Percentiles rank a stretch among this genome's conserved stretches.
Evolutionary conservation across 73 alveolate species (phyloP).

Genomic region (Tetrahymena thermophila): DNA sequence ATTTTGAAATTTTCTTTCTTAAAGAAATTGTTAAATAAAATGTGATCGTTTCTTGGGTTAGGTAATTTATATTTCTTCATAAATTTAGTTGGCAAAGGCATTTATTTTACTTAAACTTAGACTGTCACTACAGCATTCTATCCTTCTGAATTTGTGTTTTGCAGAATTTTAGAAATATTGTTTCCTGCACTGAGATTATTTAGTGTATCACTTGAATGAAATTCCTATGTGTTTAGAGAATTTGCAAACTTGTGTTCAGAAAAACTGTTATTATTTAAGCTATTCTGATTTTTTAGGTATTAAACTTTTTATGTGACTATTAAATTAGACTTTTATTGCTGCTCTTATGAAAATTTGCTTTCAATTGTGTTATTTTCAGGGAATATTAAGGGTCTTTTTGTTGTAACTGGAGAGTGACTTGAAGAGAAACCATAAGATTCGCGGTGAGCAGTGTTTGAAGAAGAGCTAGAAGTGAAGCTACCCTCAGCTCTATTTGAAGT

Average conservation of each 20-base stretch:
- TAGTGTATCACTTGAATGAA: background rate
- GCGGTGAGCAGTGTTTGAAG: background rate
- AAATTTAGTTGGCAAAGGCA: background rate
- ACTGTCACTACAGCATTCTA: background rate
- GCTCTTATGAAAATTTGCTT: background rate
- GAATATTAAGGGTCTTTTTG: background rate
- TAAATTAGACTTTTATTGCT: background rate
- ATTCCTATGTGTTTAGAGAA: background rate
- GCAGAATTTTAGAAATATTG: background rate
- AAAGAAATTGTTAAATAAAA: background rate
- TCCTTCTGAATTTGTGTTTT: background rate
- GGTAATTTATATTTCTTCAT: background rate
- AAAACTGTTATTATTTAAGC: background rate
- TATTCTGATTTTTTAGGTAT: background rate
- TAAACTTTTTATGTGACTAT: background rate
- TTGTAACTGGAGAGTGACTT: background rate
- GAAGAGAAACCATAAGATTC: background rate
- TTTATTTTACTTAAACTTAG: background rate
- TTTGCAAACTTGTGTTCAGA: background rate
- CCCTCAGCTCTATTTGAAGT: background rate
- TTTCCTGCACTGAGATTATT: background rate
- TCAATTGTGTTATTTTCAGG: background rate
- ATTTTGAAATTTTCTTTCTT: slow-evolving; percentile 24
- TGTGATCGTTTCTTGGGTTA: background rate
- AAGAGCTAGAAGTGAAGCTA: background rate